Evolutionary conservation across 129 eudicot species (phyloP).

Genomic region (Logfia minima): DNA sequence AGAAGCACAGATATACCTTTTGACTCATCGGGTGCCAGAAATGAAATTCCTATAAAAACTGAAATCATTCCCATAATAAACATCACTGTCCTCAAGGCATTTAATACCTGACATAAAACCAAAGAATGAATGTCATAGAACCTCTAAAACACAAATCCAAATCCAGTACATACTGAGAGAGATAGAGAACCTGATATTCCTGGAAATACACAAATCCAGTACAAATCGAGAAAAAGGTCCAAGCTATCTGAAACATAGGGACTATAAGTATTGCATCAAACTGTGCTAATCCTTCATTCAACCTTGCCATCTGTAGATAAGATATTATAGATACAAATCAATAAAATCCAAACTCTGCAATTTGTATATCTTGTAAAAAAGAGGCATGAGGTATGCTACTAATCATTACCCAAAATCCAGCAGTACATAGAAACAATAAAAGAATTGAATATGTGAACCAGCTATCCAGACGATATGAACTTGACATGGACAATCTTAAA

Average conservation of each 20-base stretch:
- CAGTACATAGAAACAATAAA: slow-evolving; percentile 85
- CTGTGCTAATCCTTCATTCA: slow-evolving; percentile 87
- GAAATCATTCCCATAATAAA: slow-evolving; percentile 90
- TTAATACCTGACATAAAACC: slow-evolving; percentile 57
- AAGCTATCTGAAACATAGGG: slow-evolving; percentile 98
- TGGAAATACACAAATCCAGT: slow-evolving; percentile 97
- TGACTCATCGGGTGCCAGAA: slow-evolving; percentile 94
- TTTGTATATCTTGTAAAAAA: not conserved
- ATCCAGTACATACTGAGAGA: slow-evolving; percentile 7
- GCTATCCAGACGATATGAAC: slow-evolving; percentile 77
- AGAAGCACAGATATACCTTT: slow-evolving; percentile 53
- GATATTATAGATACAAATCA: slow-evolving; percentile 11
- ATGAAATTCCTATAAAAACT: slow-evolving; percentile 85
- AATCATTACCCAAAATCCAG: slow-evolving; percentile 92
- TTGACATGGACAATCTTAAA: slow-evolving; percentile 84
- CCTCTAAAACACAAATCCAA: slow-evolving; percentile 9
- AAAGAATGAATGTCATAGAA: slow-evolving; percentile 16
- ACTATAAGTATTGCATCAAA: slow-evolving; percentile 96
- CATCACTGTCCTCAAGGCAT: slow-evolving; percentile 81
- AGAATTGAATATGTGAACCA: slow-evolving; percentile 97
- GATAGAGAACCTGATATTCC: slow-evolving; percentile 83
- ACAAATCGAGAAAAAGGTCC: slow-evolving; percentile 97
- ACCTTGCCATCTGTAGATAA: slow-evolving; percentile 84
- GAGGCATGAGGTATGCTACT: not conserved
- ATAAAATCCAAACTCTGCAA: slow-evolving; percentile 8